Evolutionary conservation across 148 eudicot species (phyloP).

Genomic region (Bassia scoparia): DNA sequence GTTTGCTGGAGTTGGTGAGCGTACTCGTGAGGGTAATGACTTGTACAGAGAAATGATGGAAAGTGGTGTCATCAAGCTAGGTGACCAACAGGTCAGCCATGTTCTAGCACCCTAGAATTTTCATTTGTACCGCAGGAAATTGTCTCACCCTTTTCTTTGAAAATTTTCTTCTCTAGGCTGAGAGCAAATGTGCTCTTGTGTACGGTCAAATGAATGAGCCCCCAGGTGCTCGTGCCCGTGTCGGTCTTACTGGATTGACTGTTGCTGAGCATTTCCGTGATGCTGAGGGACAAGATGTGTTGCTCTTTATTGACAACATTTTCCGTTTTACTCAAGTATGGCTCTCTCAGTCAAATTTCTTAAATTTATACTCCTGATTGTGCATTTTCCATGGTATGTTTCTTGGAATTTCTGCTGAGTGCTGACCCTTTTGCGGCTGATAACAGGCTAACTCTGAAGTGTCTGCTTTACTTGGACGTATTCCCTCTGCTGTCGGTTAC

Average conservation of each 20-base stretch:
- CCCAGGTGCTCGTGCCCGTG: slow-evolving; percentile 99
- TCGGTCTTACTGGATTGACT: slow-evolving; percentile 93
- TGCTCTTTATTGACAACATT: slow-evolving; percentile 95
- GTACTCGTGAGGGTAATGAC: slow-evolving; percentile 95
- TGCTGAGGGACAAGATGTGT: slow-evolving; percentile 97
- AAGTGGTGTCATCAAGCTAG: slow-evolving; percentile 99
- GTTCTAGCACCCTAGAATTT: neutral
- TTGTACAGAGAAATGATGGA: slow-evolving; percentile 97
- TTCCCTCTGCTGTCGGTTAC: slow-evolving; percentile 98
- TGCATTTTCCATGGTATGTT: neutral
- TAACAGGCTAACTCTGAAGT: slow-evolving; percentile 92
- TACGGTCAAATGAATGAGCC: slow-evolving; percentile 99
- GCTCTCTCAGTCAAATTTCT: neutral
- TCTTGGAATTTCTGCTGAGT: slow-evolving; percentile 40
- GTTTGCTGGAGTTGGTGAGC: slow-evolving; percentile 84
- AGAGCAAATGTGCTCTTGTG: slow-evolving; percentile 95
- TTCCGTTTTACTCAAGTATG: slow-evolving; percentile 93
- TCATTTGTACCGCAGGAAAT: neutral
- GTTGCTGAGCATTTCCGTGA: slow-evolving; percentile 89
- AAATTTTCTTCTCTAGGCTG: slow-evolving; percentile 37
- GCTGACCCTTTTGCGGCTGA: slow-evolving; percentile 33
- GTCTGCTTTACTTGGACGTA: slow-evolving; percentile 99
- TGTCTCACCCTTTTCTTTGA: neutral
- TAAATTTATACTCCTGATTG: too few species aligned
- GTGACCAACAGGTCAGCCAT: slow-evolving; percentile 71